These are phyloP conservation scores for Priceomyces carsonii DNA, from an alignment of 805 yeast species.

Conservation along the genomic window DNA sequence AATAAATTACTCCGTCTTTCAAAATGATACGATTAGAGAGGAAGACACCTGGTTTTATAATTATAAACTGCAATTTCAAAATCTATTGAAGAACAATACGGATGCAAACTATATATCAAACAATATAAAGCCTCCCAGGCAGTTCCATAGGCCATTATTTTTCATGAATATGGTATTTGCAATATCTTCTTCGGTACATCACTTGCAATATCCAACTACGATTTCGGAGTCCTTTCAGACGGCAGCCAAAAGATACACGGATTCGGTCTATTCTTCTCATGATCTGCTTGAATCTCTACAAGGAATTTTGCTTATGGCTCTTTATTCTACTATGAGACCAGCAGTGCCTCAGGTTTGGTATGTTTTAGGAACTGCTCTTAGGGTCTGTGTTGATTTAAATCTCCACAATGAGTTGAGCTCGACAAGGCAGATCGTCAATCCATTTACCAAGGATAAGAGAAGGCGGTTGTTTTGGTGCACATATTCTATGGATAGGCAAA, in stretches of 20 bases:
- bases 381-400: slow-evolving; percentile 83
- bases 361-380: slow-evolving; percentile 73
- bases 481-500: slow-evolving; percentile 81
- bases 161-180: slow-evolving; percentile 80
- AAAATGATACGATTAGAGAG: slow-evolving; percentile 18
- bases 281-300: slow-evolving; percentile 74
- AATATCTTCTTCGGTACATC: slow-evolving; percentile 73
- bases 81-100: slow-evolving; percentile 10
- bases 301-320: slow-evolving; percentile 64
- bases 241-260: slow-evolving; percentile 62
- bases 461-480: slow-evolving; percentile 88
- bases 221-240: slow-evolving; percentile 70
- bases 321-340: slow-evolving; percentile 85
- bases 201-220: slow-evolving; percentile 62
- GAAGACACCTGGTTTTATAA: slow-evolving; percentile 50
- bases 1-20: slow-evolving; percentile 35
- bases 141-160: slow-evolving; percentile 57
- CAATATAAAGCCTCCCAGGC: slow-evolving; percentile 44
- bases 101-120: slow-evolving; percentile 37
- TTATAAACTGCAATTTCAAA: slow-evolving; percentile 34
- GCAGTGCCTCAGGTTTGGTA: slow-evolving; percentile 94
- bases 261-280: slow-evolving; percentile 53
- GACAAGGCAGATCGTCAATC: slow-evolving; percentile 38
- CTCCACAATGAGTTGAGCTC: slow-evolving; percentile 64
- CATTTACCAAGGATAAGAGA: slow-evolving; percentile 65